Base-by-base conservation (phyloP, 164 flowering plant species). In the Magnolia changhungtana region DNA sequence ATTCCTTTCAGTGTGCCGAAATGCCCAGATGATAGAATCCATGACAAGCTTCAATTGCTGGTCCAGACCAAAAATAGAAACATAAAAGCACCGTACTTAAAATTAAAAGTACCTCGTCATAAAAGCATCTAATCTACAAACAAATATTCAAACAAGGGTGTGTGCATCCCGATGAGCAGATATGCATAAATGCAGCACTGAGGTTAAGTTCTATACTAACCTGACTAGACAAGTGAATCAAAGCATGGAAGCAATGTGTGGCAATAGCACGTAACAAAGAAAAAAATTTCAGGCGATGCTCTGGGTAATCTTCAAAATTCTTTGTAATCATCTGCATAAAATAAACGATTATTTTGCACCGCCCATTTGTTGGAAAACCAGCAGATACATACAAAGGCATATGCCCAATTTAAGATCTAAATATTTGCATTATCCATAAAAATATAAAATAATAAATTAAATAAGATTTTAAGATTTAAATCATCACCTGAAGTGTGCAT, bases 21-120 rank as follows among this genome's bases (percentile, higher is more conserved):
- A 96, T 50, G 99, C 99, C 99, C 99, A 96, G 61, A 89, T 94
- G 63, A 96, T 94, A 11, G 98, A 94, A 82, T 96, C 98, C 98
- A 94, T 96, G 9, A 96, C 98, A 73, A 94, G 90, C 85, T 96
- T 96, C 74, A 96, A 61, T 90, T 96, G 99, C 98, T 94, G 89
- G 55, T 29, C 23, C 1, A 29, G 52, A 80, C 19, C 20, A 81
- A 74, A 59, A 59, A 55, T 0, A 27, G 65, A 13, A 45, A 66
- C 3, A 69, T 27, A 3, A 59, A 3, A 61, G 8, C 9, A 52
- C 8, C 61, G 19, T 55, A 55, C 27, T 6, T 63, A 16, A 50
- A 65, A 18, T 19, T 59, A 59, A 65, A 37, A 37, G 45, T 3
- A 27, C 49, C 19, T 5, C 20, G 3, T 24, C 11, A 14, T 29